A percentile compares a stretch with the other conserved stretches of the same genome.
phyloP scores from a whole-genome alignment of 208 protist genomes.

The Acanthamoeba castellanii region DNA sequence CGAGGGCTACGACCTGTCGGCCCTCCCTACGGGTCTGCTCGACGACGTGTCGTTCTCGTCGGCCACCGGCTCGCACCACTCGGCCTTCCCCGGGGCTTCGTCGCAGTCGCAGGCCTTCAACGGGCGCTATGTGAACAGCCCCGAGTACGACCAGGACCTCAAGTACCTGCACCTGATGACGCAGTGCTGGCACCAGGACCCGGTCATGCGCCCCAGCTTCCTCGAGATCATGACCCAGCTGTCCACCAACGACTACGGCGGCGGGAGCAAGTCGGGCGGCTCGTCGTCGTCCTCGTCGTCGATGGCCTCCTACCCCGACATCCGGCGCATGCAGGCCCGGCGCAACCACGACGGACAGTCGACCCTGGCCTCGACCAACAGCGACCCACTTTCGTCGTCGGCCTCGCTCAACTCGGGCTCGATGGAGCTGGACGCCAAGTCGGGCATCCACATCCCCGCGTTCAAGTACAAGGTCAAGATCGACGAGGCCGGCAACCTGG shows the following conservation, averaged over 20 bases:
- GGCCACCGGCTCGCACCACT: background rate
- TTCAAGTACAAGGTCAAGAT: slow-evolving; percentile 37
- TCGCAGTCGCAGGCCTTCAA: background rate
- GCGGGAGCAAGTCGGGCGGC: background rate
- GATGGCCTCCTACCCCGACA: slow-evolving; percentile 19
- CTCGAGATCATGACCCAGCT: slow-evolving; percentile 58
- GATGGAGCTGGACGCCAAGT: background rate
- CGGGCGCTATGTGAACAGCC: background rate
- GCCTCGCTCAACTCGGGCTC: background rate
- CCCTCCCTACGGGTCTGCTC: background rate
- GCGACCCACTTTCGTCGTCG: background rate
- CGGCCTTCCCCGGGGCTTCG: background rate
- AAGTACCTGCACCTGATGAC: slow-evolving; percentile 57
- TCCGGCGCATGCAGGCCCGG: background rate
- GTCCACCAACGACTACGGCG: slow-evolving; percentile 1
- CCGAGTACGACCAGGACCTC: slow-evolving; percentile 37
- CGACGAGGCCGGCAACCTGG: slow-evolving; percentile 4
- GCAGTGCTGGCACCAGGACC: slow-evolving; percentile 43
- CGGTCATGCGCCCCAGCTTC: slow-evolving; percentile 37
- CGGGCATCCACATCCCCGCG: background rate
- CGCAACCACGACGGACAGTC: background rate
- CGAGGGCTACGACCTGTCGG: slow-evolving; percentile 17
- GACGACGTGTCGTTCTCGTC: slow-evolving; percentile 8
- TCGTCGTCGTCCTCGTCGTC: slow-evolving; percentile 34
- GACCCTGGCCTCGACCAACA: slow-evolving; percentile 2